These are phyloP conservation scores for Claviceps maximensis DNA, from an alignment of 2,329 filamentous ascomycete genomes.

Conservation along the genomic window DNA sequence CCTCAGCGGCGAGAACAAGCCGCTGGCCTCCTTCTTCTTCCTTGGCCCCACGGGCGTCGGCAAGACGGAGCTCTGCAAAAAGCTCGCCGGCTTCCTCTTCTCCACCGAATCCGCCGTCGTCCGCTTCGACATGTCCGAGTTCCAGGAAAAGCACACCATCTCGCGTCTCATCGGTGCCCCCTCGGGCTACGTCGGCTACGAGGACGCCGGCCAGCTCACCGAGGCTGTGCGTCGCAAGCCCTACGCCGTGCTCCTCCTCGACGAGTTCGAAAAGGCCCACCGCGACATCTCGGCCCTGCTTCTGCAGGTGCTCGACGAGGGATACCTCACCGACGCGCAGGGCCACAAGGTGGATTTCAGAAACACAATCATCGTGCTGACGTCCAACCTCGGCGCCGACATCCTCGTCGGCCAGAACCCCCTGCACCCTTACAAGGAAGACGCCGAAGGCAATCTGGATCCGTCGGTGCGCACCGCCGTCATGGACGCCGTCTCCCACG, in stretches of 20 bases:
- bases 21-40: slow-evolving; percentile 94
- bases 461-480: slow-evolving; percentile 63
- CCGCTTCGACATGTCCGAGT: slow-evolving; percentile 95
- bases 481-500: slow-evolving; percentile 69
- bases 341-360: slow-evolving; percentile 95
- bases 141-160: slow-evolving; percentile 94
- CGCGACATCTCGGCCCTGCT: slow-evolving; percentile 86
- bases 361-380: slow-evolving; percentile 93
- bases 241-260: slow-evolving; percentile 87
- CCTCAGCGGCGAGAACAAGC: slow-evolving; percentile 79
- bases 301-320: slow-evolving; percentile 89
- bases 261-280: slow-evolving; percentile 97
- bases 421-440: slow-evolving; percentile 49
- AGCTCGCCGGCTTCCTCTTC: slow-evolving; percentile 85
- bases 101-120: slow-evolving; percentile 83
- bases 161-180: slow-evolving; percentile 85
- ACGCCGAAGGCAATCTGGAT: slow-evolving; percentile 54
- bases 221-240: slow-evolving; percentile 91
- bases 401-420: slow-evolving; percentile 70
- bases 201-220: slow-evolving; percentile 90
- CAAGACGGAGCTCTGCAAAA: slow-evolving; percentile 96
- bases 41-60: slow-evolving; percentile 91
- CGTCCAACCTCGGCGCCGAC: slow-evolving; percentile 86
- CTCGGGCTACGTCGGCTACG: slow-evolving; percentile 91
- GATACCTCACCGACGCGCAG: slow-evolving; percentile 88